Evolutionary conservation across 1,284 basidiomycete species (phyloP).

Genomic region (Ustanciosporium gigantosporum): DNA sequence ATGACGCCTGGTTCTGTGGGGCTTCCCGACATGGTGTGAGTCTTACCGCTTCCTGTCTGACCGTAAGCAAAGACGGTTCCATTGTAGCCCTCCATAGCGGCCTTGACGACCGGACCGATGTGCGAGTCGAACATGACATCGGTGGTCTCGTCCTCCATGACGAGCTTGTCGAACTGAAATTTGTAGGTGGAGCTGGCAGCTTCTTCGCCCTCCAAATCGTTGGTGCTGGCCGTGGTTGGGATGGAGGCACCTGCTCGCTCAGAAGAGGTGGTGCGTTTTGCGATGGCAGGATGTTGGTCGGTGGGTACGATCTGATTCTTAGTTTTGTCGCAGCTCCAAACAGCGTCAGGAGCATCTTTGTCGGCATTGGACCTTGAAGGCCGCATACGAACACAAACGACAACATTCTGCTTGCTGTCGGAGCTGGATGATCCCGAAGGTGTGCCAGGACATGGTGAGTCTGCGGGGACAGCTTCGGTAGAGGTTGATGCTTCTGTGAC

Average conservation of each 20-base stretch:
- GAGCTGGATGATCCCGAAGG: neutral
- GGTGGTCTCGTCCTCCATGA: slow-evolving; percentile 29
- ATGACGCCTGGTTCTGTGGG: slow-evolving; percentile 89
- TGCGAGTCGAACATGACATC: slow-evolving; percentile 62
- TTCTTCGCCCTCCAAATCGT: slow-evolving; percentile 9
- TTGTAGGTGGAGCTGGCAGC: slow-evolving; percentile 34
- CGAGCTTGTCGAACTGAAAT: slow-evolving; percentile 56
- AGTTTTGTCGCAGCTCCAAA: slow-evolving; percentile 46
- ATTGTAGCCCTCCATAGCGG: slow-evolving; percentile 96
- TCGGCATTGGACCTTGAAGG: slow-evolving; percentile 14
- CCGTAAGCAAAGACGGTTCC: slow-evolving; percentile 94
- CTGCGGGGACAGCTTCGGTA: neutral
- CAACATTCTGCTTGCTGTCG: slow-evolving; percentile 50
- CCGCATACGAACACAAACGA: slow-evolving; percentile 56
- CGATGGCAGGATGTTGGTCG: slow-evolving; percentile 54
- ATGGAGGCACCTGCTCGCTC: slow-evolving; percentile 18
- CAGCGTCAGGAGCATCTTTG: slow-evolving; percentile 2
- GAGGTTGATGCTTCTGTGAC: neutral
- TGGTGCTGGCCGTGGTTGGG: slow-evolving; percentile 2
- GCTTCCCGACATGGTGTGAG: slow-evolving; percentile 81
- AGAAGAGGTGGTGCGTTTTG: slow-evolving; percentile 47
- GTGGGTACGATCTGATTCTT: slow-evolving; percentile 50
- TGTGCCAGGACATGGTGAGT: too few relatives aligned
- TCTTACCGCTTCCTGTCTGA: slow-evolving; percentile 70
- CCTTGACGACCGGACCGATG: slow-evolving; percentile 66